Evolutionary conservation across 75 land plant genomes (phyloP), one percentile per base, ranked within the genome.

Genomic region (Cupressus sempervirens): DNA sequence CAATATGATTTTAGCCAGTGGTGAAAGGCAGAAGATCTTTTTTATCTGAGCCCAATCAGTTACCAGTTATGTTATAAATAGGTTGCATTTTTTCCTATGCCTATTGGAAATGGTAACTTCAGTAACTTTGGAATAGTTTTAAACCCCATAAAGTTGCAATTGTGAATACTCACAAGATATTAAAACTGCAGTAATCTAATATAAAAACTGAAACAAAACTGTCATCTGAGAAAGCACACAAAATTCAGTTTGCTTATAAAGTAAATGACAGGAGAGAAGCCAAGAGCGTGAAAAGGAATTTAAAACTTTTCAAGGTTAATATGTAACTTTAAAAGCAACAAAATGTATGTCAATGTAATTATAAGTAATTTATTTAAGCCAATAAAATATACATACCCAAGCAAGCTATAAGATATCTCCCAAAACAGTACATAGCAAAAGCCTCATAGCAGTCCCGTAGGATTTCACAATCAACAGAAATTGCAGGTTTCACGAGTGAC

Each of bases 371-470:
- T 2, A 76, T 20, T 75, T 40, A 3, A 36, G 3, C 15, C 8
- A 20, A 53, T 72, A 30, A 15, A 80, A 70, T 23, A 46, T 40
- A 67, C 87, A 85, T 92, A 96, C 99, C 99, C 84, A 97, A 89
- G 88, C 99, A 97, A 15, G 99, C 98, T 86, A 97, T 92, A 38
- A 97, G 94, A 80, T 96, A 96, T 87, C 97, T 88, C 58, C 95
- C 95, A 84, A 96, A 96, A 85, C 94, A 96, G 86, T 97, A 97
- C 91, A 97, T 93, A 10, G 99, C 99, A 90, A 96, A 97, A 26
- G 99, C 88, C 86, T 96, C 99, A 88, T 97, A 97, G 89, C 98
- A 94, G 82, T 97, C 96, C 53, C 99, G 94, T 46, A 96, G 88
- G 83, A 96, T 96, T 84, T 72, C 95, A 90, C 88, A 87, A 81